A percentile compares a stretch with the other conserved stretches of the same genome.
phyloP scores from a whole-genome alignment of 2,329 filamentous ascomycete genomes.

The Colletotrichum sp. region DNA sequence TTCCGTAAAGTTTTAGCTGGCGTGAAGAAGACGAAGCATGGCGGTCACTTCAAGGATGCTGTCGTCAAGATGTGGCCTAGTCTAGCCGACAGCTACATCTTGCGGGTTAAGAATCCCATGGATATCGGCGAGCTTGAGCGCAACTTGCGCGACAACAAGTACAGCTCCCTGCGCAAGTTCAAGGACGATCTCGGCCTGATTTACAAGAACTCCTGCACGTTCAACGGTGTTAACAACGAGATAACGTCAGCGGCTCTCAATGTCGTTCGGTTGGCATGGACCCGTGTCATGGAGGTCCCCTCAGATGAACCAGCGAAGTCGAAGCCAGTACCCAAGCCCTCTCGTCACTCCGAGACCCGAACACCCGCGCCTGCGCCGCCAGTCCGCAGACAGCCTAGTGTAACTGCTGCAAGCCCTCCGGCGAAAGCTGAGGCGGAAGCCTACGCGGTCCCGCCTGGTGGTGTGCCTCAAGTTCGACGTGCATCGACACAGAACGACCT shows the following conservation, averaged over 20 bases:
- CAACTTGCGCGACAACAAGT: constrained; percentile 72
- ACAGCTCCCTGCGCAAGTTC: constrained; percentile 74
- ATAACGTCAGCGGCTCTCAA: constrained; percentile 65
- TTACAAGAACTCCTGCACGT: constrained; percentile 77
- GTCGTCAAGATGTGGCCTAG: constrained; percentile 78
- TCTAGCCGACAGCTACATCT: constrained; percentile 75
- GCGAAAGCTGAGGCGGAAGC: constrained; percentile 41
- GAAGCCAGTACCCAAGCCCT: constrained; percentile 54
- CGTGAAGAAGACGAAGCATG: constrained; percentile 86
- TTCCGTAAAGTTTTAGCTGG: constrained; percentile 71
- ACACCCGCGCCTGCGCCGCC: constrained; percentile 34
- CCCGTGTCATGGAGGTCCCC: constrained; percentile 48
- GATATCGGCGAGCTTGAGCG: constrained; percentile 84
- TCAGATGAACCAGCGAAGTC: constrained; percentile 63
- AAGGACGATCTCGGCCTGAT: constrained; percentile 78
- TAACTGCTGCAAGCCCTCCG: constrained; percentile 40
- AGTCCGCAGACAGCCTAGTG: constrained; percentile 32
- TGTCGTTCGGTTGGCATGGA: constrained; percentile 62
- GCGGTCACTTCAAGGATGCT: constrained; percentile 76
- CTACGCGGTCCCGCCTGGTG: constrained; percentile 80
- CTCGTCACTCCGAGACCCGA: constrained; percentile 51
- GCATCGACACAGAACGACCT: constrained; percentile 81
- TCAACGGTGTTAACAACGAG: constrained; percentile 81
- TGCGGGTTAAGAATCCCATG: constrained; percentile 77
- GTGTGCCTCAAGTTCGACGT: constrained; percentile 81